Conservation (phyloP, 2,329 filamentous ascomycete genomes). For the Apiospora marii region DNA sequence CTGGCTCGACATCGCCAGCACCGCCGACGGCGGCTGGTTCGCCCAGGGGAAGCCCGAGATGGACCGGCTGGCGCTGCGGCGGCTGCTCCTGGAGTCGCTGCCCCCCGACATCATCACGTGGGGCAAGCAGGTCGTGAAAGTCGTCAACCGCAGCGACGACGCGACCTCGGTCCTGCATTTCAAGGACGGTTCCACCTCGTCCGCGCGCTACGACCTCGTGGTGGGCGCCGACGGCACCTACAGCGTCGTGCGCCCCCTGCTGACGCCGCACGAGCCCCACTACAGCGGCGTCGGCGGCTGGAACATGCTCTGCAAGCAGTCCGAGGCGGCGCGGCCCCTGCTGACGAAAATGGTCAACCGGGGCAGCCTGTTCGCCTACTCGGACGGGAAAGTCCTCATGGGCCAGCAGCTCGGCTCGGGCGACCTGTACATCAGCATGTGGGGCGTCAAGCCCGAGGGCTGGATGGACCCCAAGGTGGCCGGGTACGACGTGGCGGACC, state of each 20-base stretch:
- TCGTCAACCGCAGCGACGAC: slow-evolving; percentile 41
- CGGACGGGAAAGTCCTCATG: too few relatives aligned
- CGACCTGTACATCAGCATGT: too few relatives aligned
- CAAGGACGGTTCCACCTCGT: slow-evolving; percentile 46
- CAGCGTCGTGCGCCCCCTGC: slow-evolving; percentile 44
- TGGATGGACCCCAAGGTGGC: slow-evolving; percentile 48
- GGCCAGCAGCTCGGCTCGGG: too few relatives aligned
- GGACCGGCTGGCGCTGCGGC: slow-evolving; percentile 54
- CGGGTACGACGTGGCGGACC: slow-evolving; percentile 51
- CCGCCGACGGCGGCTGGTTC: slow-evolving; percentile 40
- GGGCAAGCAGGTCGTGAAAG: slow-evolving; percentile 51
- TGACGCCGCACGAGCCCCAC: slow-evolving; percentile 49
- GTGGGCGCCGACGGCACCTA: slow-evolving; percentile 48
- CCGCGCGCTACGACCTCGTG: slow-evolving; percentile 50
- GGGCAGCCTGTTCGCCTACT: too few relatives aligned
- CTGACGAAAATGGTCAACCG: too few relatives aligned
- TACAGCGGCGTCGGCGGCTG: slow-evolving; percentile 57
- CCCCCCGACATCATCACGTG: slow-evolving; percentile 54
- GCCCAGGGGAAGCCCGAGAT: slow-evolving; percentile 56
- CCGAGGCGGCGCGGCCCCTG: too few relatives aligned
- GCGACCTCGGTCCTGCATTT: neutral
- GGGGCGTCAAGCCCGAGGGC: slow-evolving; percentile 47
- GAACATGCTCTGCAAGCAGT: too few relatives aligned
- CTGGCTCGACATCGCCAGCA: slow-evolving; percentile 29
- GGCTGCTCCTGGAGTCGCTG: slow-evolving; percentile 54